Percentiles rank a stretch among this genome's conserved stretches.
phyloP scores from a whole-genome alignment of 1,139 yeast genomes.

The Kodamaea ohmeri region DNA sequence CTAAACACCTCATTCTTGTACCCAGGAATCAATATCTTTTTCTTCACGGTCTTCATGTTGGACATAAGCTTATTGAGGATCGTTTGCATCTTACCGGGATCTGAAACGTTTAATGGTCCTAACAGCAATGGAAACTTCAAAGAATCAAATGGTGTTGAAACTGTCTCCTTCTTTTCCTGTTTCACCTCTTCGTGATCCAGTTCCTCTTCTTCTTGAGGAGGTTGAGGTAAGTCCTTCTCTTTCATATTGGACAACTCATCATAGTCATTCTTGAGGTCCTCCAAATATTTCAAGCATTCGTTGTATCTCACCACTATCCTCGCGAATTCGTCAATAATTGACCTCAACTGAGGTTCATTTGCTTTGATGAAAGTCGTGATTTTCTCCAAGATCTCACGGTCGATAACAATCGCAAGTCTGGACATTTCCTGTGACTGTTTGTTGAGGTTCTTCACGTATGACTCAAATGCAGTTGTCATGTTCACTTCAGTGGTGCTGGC shows the following conservation, averaged over 20 bases:
- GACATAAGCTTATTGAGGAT: constrained; percentile 26
- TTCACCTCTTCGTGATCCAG: not conserved
- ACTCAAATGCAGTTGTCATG: constrained; percentile 14
- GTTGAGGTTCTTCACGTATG: constrained; percentile 16
- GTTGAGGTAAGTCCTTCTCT: constrained; percentile 17
- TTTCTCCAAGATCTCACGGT: constrained; percentile 35
- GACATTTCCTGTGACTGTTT: constrained; percentile 27
- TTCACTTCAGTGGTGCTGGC: not conserved
- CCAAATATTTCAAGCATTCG: constrained; percentile 25
- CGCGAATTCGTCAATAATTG: constrained; percentile 25
- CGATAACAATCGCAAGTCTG: constrained; percentile 36
- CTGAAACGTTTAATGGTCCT: constrained; percentile 27
- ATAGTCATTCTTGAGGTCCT: constrained; percentile 30
- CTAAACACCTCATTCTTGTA: constrained; percentile 39
- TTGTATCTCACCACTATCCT: constrained; percentile 30
- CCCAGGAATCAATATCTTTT: constrained; percentile 44
- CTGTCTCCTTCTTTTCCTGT: too few relatives aligned
- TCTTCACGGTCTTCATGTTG: constrained; percentile 27
- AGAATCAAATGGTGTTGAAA: constrained; percentile 8
- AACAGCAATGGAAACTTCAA: constrained; percentile 34
- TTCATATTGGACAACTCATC: constrained; percentile 28
- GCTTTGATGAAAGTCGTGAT: constrained; percentile 36
- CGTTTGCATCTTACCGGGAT: constrained; percentile 20
- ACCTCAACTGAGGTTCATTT: constrained; percentile 36
- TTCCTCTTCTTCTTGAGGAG: constrained; percentile 14